phyloP scores from a whole-genome alignment of 805 yeast species.

The Metschnikowia shivogae region DNA sequence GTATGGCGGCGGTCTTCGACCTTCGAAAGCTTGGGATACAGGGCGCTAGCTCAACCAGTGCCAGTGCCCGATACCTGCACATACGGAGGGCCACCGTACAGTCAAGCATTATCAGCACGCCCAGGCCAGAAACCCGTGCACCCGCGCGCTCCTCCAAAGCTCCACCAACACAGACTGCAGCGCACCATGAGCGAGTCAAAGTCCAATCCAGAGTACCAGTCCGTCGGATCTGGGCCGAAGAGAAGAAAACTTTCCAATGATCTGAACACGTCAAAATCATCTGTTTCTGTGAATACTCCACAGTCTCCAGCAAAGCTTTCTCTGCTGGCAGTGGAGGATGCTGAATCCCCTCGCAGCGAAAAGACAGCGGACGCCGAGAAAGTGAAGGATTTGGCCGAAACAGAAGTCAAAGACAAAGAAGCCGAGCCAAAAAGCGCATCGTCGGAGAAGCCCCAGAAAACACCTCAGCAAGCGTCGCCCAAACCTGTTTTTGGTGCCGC shows the following conservation, averaged over 20 bases:
- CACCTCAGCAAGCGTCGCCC: background rate
- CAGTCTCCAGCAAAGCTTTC: background rate
- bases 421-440: background rate
- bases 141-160: background rate
- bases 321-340: background rate
- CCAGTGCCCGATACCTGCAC: too few relatives aligned
- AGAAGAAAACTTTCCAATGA: slow-evolving; percentile 3
- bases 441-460: background rate
- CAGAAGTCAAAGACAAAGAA: background rate
- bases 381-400: background rate
- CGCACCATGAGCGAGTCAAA: slow-evolving; percentile 4
- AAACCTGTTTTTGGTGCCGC: slow-evolving; percentile 39
- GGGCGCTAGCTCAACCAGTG: too few relatives aligned
- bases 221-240: slow-evolving; percentile 2
- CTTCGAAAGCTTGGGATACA: too few relatives aligned
- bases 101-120: too few relatives aligned
- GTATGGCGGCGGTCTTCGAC: too few relatives aligned
- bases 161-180: background rate
- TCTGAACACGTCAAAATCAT: background rate
- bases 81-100: too few relatives aligned
- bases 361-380: background rate
- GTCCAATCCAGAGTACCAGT: background rate
- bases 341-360: background rate
- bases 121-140: background rate
- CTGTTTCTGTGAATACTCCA: background rate